Evolutionary conservation across 768 basidiomycete genomes (phyloP), one percentile per base, ranked within the genome.

Genomic region (Sistotremastrum suecicum): DNA sequence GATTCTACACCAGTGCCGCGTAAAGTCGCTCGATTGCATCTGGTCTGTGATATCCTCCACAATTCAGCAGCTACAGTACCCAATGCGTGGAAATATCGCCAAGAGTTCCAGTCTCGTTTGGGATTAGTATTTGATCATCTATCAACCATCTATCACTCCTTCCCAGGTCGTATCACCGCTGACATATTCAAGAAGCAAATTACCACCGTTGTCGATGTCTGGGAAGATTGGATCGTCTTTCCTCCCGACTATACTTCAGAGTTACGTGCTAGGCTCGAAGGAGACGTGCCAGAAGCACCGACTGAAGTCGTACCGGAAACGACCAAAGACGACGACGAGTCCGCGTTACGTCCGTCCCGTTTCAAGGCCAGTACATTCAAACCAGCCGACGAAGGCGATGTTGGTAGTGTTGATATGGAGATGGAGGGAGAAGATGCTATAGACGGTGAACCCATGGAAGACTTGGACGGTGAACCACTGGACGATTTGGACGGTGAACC

Each of bases 141-240:
- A 32, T 84, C 83, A 28, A 84, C 81, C 40, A 88, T 99, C 45
- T 91, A 95, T 58, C 84, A 90, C 50, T 91, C 91, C 5, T 97
- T 98, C 60, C 89, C 91, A 2, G 94, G 94, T 2, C 73, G 89
- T 42, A 91, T 99, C 60, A 94, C 91, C 2, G 94, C 94, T 8
- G 92, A 98, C 53, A 81, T 83, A 1, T 99, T 98, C 72, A 92
- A 85, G 66, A 83, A 82, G 53, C 89, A 97, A 61, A 88, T 98
- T 48, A 79, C 77, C 4, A 67, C 79, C 5, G 78, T 98, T 11
- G 72, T 98, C 4, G 92, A 97, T 56, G 82, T 97, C 32, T 97
- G 95, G 91, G 95, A 97, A 58, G 83, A 95, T 59, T 94, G 92
- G 91, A 92, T 98, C 48, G 86, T 97, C 33, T 98, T 98, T 58